Conservation (phyloP, 1,284 basidiomycete genomes). For the Agaricales sp. region DNA sequence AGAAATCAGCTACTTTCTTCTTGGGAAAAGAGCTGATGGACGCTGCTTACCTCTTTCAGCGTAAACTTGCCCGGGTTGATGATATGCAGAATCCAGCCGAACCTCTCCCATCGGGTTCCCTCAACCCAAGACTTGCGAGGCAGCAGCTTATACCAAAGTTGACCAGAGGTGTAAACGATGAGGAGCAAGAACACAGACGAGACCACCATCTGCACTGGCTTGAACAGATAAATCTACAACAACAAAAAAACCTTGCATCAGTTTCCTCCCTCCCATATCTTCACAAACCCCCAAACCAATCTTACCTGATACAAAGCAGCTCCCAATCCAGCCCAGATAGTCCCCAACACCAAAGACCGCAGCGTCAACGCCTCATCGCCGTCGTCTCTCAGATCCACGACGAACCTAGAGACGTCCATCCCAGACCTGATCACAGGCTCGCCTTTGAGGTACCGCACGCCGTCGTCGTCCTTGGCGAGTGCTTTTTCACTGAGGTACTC, state of each 20-base stretch:
- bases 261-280: no score
- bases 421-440: conserved; percentile 45
- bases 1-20: conserved; percentile 1
- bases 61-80: conserved; percentile 50
- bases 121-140: conserved; percentile 28
- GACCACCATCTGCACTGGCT: conserved; percentile 42
- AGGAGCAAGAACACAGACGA: conserved; percentile 52
- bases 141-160: conserved; percentile 38
- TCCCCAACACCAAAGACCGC: conserved; percentile 45
- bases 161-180: conserved; percentile 43
- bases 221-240: conserved; percentile 48
- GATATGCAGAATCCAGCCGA: conserved; percentile 31
- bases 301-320: conserved; percentile 37
- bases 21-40: no score
- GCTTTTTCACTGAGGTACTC: not conserved
- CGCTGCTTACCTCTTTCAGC: conserved; percentile 44
- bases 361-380: conserved; percentile 49
- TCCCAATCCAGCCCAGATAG: conserved; percentile 43
- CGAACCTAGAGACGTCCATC: conserved; percentile 46
- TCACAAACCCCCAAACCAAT: conserved; percentile 7
- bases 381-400: conserved; percentile 53
- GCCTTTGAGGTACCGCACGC: conserved; percentile 33
- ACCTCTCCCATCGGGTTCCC: conserved; percentile 27
- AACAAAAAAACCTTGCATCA: no score
- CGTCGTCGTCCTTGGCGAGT: conserved; percentile 16